Conservation (phyloP, 2,329 filamentous ascomycete genomes). For the Fusarium humuli region DNA sequence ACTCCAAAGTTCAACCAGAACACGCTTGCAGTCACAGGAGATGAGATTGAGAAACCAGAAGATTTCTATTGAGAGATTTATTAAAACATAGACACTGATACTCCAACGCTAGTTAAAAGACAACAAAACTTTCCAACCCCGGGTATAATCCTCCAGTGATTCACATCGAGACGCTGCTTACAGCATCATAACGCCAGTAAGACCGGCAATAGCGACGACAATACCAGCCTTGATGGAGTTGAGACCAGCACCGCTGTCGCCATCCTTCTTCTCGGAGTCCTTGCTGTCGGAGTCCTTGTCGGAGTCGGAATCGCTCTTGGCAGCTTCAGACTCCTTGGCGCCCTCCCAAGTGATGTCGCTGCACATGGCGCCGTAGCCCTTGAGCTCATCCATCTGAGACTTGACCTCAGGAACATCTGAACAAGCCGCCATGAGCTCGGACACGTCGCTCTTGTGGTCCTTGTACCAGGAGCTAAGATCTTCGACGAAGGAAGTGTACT, state of each 20-base stretch:
- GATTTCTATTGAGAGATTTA: neutral
- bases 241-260: conserved; percentile 12
- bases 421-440: conserved; percentile 43
- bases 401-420: conserved; percentile 46
- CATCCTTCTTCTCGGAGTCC: conserved; percentile 5
- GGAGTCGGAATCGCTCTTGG: conserved; percentile 3
- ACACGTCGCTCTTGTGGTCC: conserved; percentile 30
- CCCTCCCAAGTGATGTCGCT: conserved; percentile 19
- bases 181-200: conserved; percentile 34
- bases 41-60: neutral
- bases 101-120: conserved; percentile 11
- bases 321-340: conserved; percentile 18
- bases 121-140: neutral
- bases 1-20: neutral
- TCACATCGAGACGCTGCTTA: neutral
- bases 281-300: conserved; percentile 13
- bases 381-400: conserved; percentile 6
- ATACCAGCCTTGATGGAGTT: conserved; percentile 26
- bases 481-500: conserved; percentile 43
- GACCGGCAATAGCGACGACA: conserved; percentile 17
- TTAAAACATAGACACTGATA: neutral
- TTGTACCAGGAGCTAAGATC: conserved; percentile 42
- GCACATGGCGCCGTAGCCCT: conserved; percentile 12
- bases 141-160: neutral
- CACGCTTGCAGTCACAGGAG: neutral